Conservation (phyloP, 2,329 filamentous ascomycete species). For the Fusarium staphyleae region DNA sequence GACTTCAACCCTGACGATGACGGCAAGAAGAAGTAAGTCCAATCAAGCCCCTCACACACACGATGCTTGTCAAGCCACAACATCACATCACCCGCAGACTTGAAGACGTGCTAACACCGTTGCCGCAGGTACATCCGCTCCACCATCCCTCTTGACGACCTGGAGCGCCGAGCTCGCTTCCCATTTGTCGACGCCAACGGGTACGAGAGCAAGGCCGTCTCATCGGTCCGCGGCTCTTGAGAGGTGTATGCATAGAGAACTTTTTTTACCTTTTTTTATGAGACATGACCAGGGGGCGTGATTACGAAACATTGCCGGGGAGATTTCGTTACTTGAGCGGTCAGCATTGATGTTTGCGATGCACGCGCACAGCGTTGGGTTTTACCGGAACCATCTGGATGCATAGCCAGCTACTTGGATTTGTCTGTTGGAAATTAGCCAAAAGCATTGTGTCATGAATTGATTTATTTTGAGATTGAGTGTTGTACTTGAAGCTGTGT, state of each 20-base stretch:
- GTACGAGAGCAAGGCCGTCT: slow-evolving; percentile 54
- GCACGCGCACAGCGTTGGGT: slow-evolving; percentile 17
- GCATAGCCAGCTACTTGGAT: slow-evolving; percentile 30
- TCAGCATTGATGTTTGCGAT: slow-evolving; percentile 23
- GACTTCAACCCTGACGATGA: slow-evolving; percentile 81
- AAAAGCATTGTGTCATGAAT: slow-evolving; percentile 4
- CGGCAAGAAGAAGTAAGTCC: slow-evolving; percentile 67
- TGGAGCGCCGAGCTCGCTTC: slow-evolving; percentile 78
- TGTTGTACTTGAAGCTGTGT: not conserved
- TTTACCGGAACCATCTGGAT: slow-evolving; percentile 10
- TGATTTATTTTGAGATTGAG: not conserved
- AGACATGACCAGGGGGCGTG: slow-evolving; percentile 6
- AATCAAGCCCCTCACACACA: slow-evolving; percentile 20
- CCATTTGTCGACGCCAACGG: slow-evolving; percentile 68
- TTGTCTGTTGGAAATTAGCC: not conserved
- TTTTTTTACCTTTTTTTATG: slow-evolving; percentile 5
- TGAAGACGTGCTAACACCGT: slow-evolving; percentile 42
- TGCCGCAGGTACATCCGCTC: slow-evolving; percentile 80
- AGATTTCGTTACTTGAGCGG: slow-evolving; percentile 16
- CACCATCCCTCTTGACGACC: slow-evolving; percentile 79
- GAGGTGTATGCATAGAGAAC: not conserved
- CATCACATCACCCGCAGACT: slow-evolving; percentile 40
- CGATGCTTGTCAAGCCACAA: slow-evolving; percentile 12
- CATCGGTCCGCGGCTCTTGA: slow-evolving; percentile 43
- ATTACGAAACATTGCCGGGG: slow-evolving; percentile 12